These are phyloP conservation scores for Eurotiales sp. DNA, from an alignment of 2,329 filamentous ascomycete genomes.

Conservation along the genomic window DNA sequence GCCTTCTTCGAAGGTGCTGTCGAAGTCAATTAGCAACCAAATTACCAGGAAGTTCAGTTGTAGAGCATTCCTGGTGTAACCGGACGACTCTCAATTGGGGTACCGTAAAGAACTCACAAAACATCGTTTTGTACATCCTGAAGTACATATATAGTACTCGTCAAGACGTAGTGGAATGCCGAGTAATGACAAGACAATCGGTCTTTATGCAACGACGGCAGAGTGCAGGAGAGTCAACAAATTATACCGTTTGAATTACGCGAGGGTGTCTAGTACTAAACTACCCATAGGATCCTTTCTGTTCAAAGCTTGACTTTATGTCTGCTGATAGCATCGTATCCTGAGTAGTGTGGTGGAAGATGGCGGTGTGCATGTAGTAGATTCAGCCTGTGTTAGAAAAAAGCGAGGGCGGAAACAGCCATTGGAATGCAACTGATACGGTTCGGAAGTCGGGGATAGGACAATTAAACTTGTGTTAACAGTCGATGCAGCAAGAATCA, in stretches of 20 bases:
- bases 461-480: background rate
- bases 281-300: slow-evolving; percentile 11
- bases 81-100: too few relatives aligned
- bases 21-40: background rate
- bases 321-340: slow-evolving; percentile 1
- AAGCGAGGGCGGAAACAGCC: background rate
- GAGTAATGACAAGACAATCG: background rate
- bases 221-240: background rate
- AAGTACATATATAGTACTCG: background rate
- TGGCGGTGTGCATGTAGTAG: slow-evolving; percentile 6
- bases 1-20: slow-evolving; percentile 7
- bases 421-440: background rate
- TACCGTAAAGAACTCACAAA: slow-evolving; percentile 1
- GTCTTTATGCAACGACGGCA: background rate
- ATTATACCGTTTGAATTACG: background rate
- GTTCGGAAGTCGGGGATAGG: background rate
- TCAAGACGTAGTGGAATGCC: background rate
- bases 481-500: background rate
- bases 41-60: too few relatives aligned
- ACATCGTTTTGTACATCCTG: background rate
- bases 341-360: background rate
- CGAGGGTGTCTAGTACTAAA: background rate
- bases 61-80: too few relatives aligned
- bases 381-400: slow-evolving; percentile 5
- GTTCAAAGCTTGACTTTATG: background rate